phyloP scores from a whole-genome alignment of 805 yeast species.

The Metschnikowia proteae region DNA sequence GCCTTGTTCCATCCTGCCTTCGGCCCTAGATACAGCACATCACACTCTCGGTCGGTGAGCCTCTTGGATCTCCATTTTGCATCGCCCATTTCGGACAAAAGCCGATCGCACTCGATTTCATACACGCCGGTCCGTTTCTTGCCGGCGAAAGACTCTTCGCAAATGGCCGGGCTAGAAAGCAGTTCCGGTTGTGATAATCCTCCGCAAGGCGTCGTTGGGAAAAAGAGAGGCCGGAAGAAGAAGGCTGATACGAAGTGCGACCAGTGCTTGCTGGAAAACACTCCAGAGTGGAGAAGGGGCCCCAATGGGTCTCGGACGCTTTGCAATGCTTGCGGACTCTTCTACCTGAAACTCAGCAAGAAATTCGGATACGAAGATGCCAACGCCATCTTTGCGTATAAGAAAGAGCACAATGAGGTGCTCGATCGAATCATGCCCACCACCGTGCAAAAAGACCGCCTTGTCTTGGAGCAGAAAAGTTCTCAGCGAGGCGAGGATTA shows the following conservation, averaged over 20 bases:
- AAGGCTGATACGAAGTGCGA: slow-evolving; percentile 17
- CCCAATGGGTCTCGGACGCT: slow-evolving; percentile 78
- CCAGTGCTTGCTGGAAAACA: slow-evolving; percentile 31
- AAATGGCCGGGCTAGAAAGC: not conserved
- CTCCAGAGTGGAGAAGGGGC: slow-evolving; percentile 94
- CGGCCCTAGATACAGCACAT: not conserved
- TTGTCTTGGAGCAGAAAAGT: slow-evolving; percentile 2
- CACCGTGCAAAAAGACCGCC: slow-evolving; percentile 11
- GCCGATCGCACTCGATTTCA: not conserved
- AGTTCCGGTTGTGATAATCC: not conserved
- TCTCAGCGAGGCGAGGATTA: not conserved
- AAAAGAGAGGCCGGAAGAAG: slow-evolving; percentile 19
- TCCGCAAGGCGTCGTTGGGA: slow-evolving; percentile 3
- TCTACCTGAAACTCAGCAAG: slow-evolving; percentile 57
- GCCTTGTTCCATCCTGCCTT: not conserved
- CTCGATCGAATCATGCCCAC: slow-evolving; percentile 16
- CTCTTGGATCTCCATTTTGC: slow-evolving; percentile 1
- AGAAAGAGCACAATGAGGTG: slow-evolving; percentile 14
- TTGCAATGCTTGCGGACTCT: slow-evolving; percentile 91
- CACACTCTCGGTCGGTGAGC: not conserved
- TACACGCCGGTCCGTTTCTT: not conserved
- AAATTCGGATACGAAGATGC: slow-evolving; percentile 44
- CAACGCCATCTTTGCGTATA: slow-evolving; percentile 16
- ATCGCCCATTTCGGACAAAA: not conserved
- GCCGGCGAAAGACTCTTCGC: not conserved